phyloP scores from a whole-genome alignment of 2,329 filamentous ascomycete genomes.

The Xylariaceae sp. region DNA sequence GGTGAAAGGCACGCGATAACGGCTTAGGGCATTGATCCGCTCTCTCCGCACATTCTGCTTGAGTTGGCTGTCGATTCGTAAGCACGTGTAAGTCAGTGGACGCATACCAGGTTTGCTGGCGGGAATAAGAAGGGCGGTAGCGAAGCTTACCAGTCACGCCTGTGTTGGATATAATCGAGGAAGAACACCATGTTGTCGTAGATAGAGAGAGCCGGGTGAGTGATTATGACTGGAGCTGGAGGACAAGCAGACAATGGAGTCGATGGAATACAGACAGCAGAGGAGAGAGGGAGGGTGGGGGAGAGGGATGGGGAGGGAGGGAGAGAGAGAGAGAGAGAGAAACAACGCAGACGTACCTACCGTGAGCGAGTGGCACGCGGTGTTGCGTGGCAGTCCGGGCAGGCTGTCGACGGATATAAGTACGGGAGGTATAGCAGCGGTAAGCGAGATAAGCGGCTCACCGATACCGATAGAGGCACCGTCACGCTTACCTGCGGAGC shows the following conservation, averaged over 20 bases:
- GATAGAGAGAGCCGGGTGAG: not conserved
- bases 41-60: slow-evolving; percentile 73
- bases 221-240: not conserved
- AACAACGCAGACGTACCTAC: too few species aligned
- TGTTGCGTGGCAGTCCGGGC: too few species aligned
- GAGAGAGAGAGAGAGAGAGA: too few species aligned
- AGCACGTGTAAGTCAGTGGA: slow-evolving; percentile 20
- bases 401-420: too few species aligned
- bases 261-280: too few species aligned
- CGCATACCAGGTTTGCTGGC: not conserved
- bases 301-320: too few species aligned
- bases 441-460: not conserved
- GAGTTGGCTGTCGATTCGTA: slow-evolving; percentile 53
- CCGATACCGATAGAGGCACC: not conserved
- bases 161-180: slow-evolving; percentile 63
- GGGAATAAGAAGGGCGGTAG: not conserved
- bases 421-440: too few species aligned
- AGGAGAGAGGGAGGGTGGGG: too few species aligned
- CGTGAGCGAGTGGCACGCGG: too few species aligned
- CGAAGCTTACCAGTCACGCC: slow-evolving; percentile 60
- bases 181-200: slow-evolving; percentile 39
- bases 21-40: slow-evolving; percentile 62
- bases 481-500: not conserved
- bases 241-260: not conserved
- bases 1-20: slow-evolving; percentile 65